Base-by-base conservation (phyloP, 2,329 filamentous ascomycete species). In the Acrocalymma vagum region DNA sequence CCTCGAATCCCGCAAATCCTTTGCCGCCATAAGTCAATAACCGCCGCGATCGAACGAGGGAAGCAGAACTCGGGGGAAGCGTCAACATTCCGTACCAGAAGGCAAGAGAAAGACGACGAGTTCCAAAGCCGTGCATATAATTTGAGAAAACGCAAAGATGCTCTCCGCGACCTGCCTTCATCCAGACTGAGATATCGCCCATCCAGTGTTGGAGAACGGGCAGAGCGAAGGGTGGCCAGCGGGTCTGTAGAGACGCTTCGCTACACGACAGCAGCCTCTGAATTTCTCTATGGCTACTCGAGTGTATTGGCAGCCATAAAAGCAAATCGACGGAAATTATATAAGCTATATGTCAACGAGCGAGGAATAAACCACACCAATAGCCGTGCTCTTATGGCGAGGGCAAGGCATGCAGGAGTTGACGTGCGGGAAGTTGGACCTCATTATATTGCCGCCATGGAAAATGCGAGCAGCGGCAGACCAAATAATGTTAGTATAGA, bases 261-360 rank as follows among this genome's bases (percentile, higher is more conserved):
- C 1, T 86, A 93, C 63, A 90, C 89, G 0, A 95, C 90, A 1
- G 87, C 93, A 0, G 89, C 90, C 5, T 96, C 92, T 0, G 87
- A 96, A 48, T 97, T 96, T 57, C 76, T 99, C 2, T 97, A 95
- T 63, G 94, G 94, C 5, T 82, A 81, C 29, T 88, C 87, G 2
- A 84, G 89, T 2, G 90, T 97, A 15, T 79, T 87, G 48, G 88
- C 92, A 14, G 92, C 91, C 0, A 74, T 99, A 14, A 83, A 79
- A 52, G 81, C 82, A 29, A 76, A 76, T 9, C 79, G 83, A 22
- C 84, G 94, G 42, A 84, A 88, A 59, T 72, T 95, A 3, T 95
- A 96, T 74, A 88, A 85, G 38, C 79, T 99, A 3, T 96, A 97
- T 66, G 75, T 96, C 7, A 71, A 72, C 43, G 42, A 31, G 6